Evolutionary conservation across 2,329 filamentous ascomycete genomes (phyloP), one percentile per base, ranked within the genome.

Genomic region (Ascochyta fabae): DNA sequence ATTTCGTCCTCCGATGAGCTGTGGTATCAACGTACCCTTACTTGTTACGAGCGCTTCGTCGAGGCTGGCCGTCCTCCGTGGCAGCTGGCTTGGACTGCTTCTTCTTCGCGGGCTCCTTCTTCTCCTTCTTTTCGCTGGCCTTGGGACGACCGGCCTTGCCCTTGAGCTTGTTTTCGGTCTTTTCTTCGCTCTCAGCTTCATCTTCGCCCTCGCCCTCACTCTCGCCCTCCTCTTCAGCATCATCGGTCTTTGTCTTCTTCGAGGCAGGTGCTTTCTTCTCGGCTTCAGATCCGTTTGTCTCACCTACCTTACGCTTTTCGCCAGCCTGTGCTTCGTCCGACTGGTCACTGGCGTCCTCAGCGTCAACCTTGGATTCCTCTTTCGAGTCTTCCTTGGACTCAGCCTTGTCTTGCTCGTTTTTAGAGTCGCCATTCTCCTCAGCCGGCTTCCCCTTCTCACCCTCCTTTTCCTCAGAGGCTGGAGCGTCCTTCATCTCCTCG

Each of bases 81-180:
- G 80, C 79, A 31, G 80, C 79, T 64, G 77, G 77, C 77, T 82
- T 81, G 27, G 79, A 75, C 63, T 76, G 68, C 60, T 74, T 77
- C 72, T 81, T 80, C 64, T 68, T 67, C 15, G 61, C 69, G 27
- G 74, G 66, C 43, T 78, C 73, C 53, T 77, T 78, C 70, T 78
- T 74, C 40, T 75, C 71, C 48, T 70, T 70, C 62, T 69, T 75
- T 64, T 73, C 74, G 36, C 67, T 67, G 59, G 76, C 76, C 58
- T 77, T 78, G 29, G 78, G 77, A 39, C 78, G 73, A 38, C 78
- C 79, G 41, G 71, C 70, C 40, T 69, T 70, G 45, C 71, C 71
- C 45, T 69, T 69, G 50, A 74, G 73, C 54, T 72, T 70, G 29
- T 67, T 62, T 48, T 72, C 66, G 44, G 56, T n/a, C 48, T 71